Percentiles rank a stretch among this genome's conserved stretches.
Evolutionary conservation across 805 yeast genomes (phyloP).

Genomic region (Kazachstania viticola): DNA sequence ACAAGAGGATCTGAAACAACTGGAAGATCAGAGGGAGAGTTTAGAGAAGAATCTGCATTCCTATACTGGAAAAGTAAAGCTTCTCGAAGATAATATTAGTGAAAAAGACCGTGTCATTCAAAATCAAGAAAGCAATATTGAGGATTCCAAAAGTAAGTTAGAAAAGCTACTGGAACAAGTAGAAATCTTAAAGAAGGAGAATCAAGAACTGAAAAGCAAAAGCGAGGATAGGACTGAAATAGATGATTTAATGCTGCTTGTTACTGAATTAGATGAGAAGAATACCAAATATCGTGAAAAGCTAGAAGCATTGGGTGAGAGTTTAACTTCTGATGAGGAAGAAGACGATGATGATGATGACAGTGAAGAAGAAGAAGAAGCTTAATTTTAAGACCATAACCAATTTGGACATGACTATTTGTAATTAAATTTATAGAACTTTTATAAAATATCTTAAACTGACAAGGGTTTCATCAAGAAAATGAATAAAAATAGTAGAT

Average conservation of each 20-base stretch:
- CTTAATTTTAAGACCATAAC: not conserved
- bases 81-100: not conserved
- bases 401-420: too few species aligned
- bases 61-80: too few species aligned
- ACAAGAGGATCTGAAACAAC: not conserved
- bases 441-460: too few species aligned
- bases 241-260: slow-evolving; percentile 66
- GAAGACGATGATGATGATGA: slow-evolving; percentile 55
- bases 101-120: slow-evolving; percentile 1
- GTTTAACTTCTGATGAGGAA: slow-evolving; percentile 60
- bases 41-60: too few species aligned
- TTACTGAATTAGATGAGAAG: slow-evolving; percentile 67
- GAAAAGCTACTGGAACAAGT: slow-evolving; percentile 3
- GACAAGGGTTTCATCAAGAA: not conserved
- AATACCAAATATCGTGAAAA: slow-evolving; percentile 44
- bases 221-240: slow-evolving; percentile 15
- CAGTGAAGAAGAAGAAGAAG: slow-evolving; percentile 32
- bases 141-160: not conserved
- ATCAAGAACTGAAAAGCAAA: slow-evolving; percentile 5
- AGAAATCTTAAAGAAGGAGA: slow-evolving; percentile 2
- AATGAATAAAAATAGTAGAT: too few species aligned
- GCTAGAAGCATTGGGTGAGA: slow-evolving; percentile 43
- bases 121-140: slow-evolving; percentile 1
- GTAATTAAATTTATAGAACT: not conserved
- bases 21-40: too few species aligned